These are phyloP conservation scores for Nothomitra cinnamomea DNA, from an alignment of 2,329 filamentous ascomycete genomes.

Conservation along the genomic window DNA sequence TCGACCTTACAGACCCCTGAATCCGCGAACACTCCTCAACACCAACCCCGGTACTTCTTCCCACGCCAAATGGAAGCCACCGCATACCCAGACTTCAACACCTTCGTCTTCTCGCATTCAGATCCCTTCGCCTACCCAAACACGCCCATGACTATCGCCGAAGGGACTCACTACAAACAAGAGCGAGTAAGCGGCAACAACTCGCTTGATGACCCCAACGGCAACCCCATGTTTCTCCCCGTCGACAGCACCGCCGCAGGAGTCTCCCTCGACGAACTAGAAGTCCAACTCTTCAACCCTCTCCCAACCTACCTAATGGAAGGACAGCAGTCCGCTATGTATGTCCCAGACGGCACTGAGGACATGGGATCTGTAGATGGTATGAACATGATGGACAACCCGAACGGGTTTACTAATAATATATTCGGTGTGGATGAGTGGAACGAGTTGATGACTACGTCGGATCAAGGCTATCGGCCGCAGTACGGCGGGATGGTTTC, in stretches of 20 bases:
- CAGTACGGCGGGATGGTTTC: not conserved
- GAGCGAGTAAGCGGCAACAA: slow-evolving; percentile 14
- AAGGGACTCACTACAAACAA: slow-evolving; percentile 21
- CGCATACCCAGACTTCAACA: slow-evolving; percentile 48
- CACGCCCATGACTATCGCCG: slow-evolving; percentile 47
- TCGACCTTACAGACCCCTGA: not conserved
- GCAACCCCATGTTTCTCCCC: slow-evolving; percentile 9
- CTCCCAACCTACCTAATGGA: slow-evolving; percentile 56
- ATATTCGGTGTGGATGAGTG: slow-evolving; percentile 22
- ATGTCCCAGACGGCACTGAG: slow-evolving; percentile 8
- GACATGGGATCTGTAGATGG: slow-evolving; percentile 10
- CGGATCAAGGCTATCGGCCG: not conserved
- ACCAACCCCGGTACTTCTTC: not conserved
- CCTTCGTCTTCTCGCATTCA: slow-evolving; percentile 64
- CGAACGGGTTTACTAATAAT: slow-evolving; percentile 20
- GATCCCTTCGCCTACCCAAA: slow-evolving; percentile 70
- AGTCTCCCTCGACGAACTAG: slow-evolving; percentile 42
- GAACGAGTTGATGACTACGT: slow-evolving; percentile 1
- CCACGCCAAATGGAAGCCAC: slow-evolving; percentile 10
- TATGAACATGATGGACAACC: slow-evolving; percentile 8
- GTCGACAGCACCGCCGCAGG: not conserved
- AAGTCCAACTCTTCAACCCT: slow-evolving; percentile 55
- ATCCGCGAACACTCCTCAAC: not conserved
- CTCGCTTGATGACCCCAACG: slow-evolving; percentile 3
- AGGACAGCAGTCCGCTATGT: slow-evolving; percentile 19